Evolutionary conservation across 352 stramenopile species (phyloP), one percentile per base, ranked within the genome.

Genomic region (Pythium coloratum): DNA sequence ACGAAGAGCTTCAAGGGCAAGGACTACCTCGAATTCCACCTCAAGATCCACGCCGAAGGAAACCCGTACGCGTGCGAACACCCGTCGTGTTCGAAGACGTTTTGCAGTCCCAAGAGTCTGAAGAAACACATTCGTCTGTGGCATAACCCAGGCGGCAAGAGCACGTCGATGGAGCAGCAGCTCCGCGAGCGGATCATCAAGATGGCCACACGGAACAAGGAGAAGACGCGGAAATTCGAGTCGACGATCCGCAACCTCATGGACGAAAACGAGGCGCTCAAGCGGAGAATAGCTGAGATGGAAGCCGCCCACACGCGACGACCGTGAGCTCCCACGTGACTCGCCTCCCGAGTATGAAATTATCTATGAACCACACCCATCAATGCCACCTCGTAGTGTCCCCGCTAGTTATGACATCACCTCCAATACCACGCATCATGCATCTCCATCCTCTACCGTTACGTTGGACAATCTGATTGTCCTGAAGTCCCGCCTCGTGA

Each of bases 1-100:
- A 82, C 75, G 33, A 96, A 96, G 78, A 91, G 88, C 69, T 96
- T 96, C 60, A 94, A 94, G 72, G 86, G 86, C 34, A 94, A 94
- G 62, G 86, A 94, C 34, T 94, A 94, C 60, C 69, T 94, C 34
- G 77, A 94, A 51, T 94, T 94, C 57, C 86, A 92, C 55, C 67
- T 94, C n/a, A 94, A 94, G 66, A 92, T 94, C 60, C 86, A 94
- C 40, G 81, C 76, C 0, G 86, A 94, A 69, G 86, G 86, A 9
- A 89, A 91, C 49, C 86, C 86, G 53, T 94, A 94, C 70, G 82
- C 86, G 13, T 92, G 83, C 51, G 82, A 92, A 47, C 84, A 92
- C 56, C 81, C 82, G n/a, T 85, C 76, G 44, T 94, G 86, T 63
- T 88, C 82, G 53, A 94, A 94, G 75, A 92, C 82, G 0, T 94